Evolutionary conservation across 2,329 filamentous ascomycete species (phyloP).

Genomic region (Verticillium dahliae): DNA sequence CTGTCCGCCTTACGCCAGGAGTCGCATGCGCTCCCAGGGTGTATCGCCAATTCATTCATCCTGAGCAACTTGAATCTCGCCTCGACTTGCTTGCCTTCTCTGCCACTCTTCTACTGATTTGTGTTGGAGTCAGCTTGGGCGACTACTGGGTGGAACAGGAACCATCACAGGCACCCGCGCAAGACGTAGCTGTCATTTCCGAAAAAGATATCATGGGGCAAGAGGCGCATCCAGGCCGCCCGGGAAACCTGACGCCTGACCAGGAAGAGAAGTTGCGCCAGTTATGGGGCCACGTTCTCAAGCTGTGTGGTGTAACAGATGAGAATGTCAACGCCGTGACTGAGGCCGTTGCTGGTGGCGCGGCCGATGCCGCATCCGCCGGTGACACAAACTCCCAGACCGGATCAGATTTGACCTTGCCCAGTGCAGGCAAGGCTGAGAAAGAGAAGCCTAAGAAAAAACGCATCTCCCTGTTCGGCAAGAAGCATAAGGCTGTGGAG

Average conservation of each 20-base stretch:
- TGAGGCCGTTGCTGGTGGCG: slow-evolving; percentile 24
- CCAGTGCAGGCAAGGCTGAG: background rate
- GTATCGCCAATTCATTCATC: background rate
- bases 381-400: slow-evolving; percentile 15
- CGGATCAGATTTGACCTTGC: background rate
- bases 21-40: background rate
- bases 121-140: slow-evolving; percentile 7
- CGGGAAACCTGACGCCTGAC: slow-evolving; percentile 82
- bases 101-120: slow-evolving; percentile 6
- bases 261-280: slow-evolving; percentile 84
- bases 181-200: background rate
- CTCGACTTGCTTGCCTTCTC: slow-evolving; percentile 6
- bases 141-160: background rate
- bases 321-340: slow-evolving; percentile 11
- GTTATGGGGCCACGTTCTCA: slow-evolving; percentile 73
- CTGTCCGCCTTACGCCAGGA: background rate
- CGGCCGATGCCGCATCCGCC: slow-evolving; percentile 17
- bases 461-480: slow-evolving; percentile 62
- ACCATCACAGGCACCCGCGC: background rate
- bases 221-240: slow-evolving; percentile 58
- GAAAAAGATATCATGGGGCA: slow-evolving; percentile 28
- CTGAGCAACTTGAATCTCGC: slow-evolving; percentile 6
- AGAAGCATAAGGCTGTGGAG: slow-evolving; percentile 49
- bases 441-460: slow-evolving; percentile 68
- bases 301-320: slow-evolving; percentile 60